A percentile compares a stretch with the other conserved stretches of the same genome.
Evolutionary conservation across 352 stramenopile species (phyloP).

Genomic region (Phytophthora hibernalis): DNA sequence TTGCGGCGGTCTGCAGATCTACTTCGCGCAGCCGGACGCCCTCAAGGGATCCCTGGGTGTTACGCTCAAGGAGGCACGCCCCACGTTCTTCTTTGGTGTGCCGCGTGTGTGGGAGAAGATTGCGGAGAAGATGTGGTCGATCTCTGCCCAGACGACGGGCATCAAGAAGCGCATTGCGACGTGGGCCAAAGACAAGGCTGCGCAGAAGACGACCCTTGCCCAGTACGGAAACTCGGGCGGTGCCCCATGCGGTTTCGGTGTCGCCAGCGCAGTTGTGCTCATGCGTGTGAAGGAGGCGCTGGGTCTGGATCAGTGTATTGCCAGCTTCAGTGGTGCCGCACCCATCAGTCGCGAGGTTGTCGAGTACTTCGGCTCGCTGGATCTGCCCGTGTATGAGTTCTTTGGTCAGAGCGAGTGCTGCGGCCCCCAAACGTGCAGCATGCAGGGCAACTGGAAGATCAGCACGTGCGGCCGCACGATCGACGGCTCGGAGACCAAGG

Average conservation of each 20-base stretch:
- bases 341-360: constrained; percentile 94
- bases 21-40: constrained; percentile 91
- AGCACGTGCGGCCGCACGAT: constrained; percentile 84
- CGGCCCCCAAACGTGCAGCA: constrained; percentile 83
- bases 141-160: constrained; percentile 84
- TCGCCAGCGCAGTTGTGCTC: constrained; percentile 90
- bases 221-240: constrained; percentile 90
- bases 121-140: constrained; percentile 90
- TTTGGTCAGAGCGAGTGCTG: constrained; percentile 93
- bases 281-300: constrained; percentile 90
- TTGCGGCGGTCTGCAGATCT: constrained; percentile 70
- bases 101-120: constrained; percentile 95
- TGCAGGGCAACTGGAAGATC: constrained; percentile 91
- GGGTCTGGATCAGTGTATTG: constrained; percentile 90
- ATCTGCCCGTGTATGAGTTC: constrained; percentile 95
- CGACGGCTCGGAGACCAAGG: constrained; percentile 65
- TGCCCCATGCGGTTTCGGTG: constrained; percentile 87
- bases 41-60: constrained; percentile 88
- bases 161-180: constrained; percentile 93
- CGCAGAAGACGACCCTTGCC: constrained; percentile 76
- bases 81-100: constrained; percentile 92
- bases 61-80: constrained; percentile 88
- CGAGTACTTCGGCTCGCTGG: constrained; percentile 95
- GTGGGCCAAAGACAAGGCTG: constrained; percentile 91
- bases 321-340: constrained; percentile 84